Base-by-base conservation (phyloP, 805 yeast species). In the Monosporozyma siamensis region DNA sequence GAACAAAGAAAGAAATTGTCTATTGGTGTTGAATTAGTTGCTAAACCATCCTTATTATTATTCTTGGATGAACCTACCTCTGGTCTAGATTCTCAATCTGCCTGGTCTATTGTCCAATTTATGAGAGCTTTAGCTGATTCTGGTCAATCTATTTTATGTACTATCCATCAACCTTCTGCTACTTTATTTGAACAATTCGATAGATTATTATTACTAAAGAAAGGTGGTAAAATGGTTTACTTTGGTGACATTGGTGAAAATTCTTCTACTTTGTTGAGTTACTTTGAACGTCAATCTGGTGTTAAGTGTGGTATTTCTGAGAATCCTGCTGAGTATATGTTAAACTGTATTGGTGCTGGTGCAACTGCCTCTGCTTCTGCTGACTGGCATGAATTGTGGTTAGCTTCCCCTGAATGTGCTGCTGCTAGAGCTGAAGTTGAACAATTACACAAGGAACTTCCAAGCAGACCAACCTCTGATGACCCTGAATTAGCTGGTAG, bases 101-200 rank as follows among this genome's bases (percentile, higher is more conserved):
- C 68, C 42, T 78, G 87, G 87, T 71, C 85, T 31, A 77, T 80
- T 58, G 75, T 79, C 56, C 73, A 75, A 57, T 72, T 80, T 53
- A 68, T 80, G 72, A 70, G 82, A 60, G 77, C 77, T 52, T 68
- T 80, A 46, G 82, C 85, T 11, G 71, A 74, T 55, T 77, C 78
- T 46, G 88, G 88, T 31, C 87, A 81, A 64, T 80, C 87, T 27
- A 77, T 80, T 58, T 66, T 80, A 56, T 81, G 87, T 66, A 80
- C 88, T 21, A 81, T 80, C 51, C 88, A 80, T 61, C 88, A 80
- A 63, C 88, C 88, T 47, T 80, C 86, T 14, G 85, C 88, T 30
- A 69, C 78, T 23, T 63, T 80, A 54, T 72, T 80, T 58, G 75
- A 77, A 56, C 78, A 78, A 55, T 80, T 80, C 51, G 87, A 80